Conservation (phyloP, 23 red algal species). For the Rhodosorus marinus region DNA sequence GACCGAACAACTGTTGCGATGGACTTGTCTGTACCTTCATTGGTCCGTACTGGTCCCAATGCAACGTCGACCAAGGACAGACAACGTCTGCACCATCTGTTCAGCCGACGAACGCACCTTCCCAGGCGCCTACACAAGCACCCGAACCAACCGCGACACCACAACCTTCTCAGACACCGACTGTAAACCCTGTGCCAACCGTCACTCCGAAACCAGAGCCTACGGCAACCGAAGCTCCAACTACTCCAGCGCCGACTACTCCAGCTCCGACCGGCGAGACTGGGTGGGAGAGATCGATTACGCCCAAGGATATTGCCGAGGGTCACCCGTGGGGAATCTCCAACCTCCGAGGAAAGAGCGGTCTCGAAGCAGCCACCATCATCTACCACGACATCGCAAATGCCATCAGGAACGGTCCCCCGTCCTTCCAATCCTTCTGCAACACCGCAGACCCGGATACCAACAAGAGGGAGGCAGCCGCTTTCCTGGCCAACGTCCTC, state of each 20-base stretch:
- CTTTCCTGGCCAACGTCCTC: neutral
- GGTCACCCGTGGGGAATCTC: neutral
- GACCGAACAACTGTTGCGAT: neutral
- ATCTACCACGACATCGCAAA: neutral
- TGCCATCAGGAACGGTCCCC: neutral
- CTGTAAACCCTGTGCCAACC: neutral
- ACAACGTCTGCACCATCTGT: too few species aligned
- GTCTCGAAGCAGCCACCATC: neutral
- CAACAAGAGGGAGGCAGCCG: too few species aligned
- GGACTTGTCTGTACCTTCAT: neutral
- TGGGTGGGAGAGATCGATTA: neutral
- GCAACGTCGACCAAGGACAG: too few species aligned
- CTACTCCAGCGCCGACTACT: too few species aligned
- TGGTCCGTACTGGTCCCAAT: too few species aligned
- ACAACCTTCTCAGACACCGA: neutral
- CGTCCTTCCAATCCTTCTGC: neutral
- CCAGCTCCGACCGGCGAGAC: neutral
- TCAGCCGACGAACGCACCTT: too few species aligned
- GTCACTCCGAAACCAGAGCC: neutral
- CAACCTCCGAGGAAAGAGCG: neutral
- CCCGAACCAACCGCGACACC: neutral
- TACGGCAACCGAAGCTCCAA: too few species aligned
- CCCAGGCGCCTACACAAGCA: neutral
- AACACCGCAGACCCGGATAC: neutral
- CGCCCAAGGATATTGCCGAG: too few species aligned